Evolutionary conservation across 768 basidiomycete genomes (phyloP).

Genomic region (Hygrophorus russula): DNA sequence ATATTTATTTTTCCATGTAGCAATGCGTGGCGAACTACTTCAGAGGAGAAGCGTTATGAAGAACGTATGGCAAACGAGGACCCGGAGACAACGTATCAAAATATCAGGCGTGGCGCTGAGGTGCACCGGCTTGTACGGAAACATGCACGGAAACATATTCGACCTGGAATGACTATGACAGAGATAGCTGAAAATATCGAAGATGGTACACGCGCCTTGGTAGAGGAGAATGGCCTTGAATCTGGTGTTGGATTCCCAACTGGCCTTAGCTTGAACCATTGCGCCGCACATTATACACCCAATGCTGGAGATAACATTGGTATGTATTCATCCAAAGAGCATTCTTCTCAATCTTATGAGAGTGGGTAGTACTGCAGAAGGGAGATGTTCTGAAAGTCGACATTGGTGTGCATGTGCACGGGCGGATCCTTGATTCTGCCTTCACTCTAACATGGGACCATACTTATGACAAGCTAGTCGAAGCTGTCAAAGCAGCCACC

Average conservation of each 20-base stretch:
- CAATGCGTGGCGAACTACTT: constrained; percentile 80
- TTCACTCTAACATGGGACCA: constrained; percentile 88
- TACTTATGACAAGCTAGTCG: constrained; percentile 79
- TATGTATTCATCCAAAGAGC: constrained; percentile 22
- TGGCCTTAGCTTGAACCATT: constrained; percentile 86
- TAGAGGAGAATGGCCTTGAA: constrained; percentile 82
- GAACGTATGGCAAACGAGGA: constrained; percentile 74
- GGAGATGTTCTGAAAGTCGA: constrained; percentile 95
- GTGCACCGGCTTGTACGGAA: constrained; percentile 88
- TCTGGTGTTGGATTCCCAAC: constrained; percentile 94
- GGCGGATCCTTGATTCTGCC: constrained; percentile 91
- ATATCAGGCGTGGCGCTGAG: constrained; percentile 88
- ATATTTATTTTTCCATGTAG: constrained; percentile 25
- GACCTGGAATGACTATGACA: constrained; percentile 89
- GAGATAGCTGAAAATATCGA: constrained; percentile 93
- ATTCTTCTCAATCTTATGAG: neutral
- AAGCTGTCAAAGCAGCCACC: constrained; percentile 91
- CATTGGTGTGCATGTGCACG: constrained; percentile 93
- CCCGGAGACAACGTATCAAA: constrained; percentile 76
- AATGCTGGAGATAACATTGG: constrained; percentile 85
- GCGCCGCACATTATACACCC: constrained; percentile 94
- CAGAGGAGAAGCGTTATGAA: constrained; percentile 77
- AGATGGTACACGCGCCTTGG: constrained; percentile 80
- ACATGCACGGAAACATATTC: constrained; percentile 72
- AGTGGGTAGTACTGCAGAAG: constrained; percentile 53